Conservation (phyloP, 1,139 yeast species). For the Yamadazyma diospyri region DNA sequence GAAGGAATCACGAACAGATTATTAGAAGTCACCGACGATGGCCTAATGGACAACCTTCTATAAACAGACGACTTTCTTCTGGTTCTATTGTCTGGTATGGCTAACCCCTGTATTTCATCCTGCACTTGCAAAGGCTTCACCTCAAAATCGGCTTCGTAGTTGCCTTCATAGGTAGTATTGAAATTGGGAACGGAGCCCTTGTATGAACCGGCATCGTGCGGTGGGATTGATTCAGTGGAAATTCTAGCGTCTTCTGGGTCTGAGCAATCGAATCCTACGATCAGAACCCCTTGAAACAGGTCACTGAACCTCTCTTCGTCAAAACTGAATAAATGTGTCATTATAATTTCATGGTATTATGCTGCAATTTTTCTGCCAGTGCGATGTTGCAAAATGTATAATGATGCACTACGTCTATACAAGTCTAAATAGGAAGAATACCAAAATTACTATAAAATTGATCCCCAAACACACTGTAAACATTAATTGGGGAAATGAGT, state of each 20-base stretch:
- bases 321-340: slow-evolving; percentile 18
- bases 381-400: slow-evolving; percentile 2
- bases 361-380: neutral
- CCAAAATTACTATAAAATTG: slow-evolving; percentile 4
- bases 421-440: slow-evolving; percentile 1
- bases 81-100: slow-evolving; percentile 3
- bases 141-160: slow-evolving; percentile 8
- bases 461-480: slow-evolving; percentile 7
- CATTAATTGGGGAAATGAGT: slow-evolving; percentile 7
- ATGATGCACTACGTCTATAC: neutral
- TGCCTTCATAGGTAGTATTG: no score
- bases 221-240: no score
- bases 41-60: slow-evolving; percentile 21
- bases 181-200: no score
- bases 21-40: slow-evolving; percentile 17
- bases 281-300: neutral
- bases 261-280: no score
- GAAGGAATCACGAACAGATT: slow-evolving; percentile 19
- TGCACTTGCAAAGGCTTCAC: slow-evolving; percentile 5
- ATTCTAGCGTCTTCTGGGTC: no score
- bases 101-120: slow-evolving; percentile 1
- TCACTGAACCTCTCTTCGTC: slow-evolving; percentile 18
- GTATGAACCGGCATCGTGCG: no score
- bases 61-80: slow-evolving; percentile 24
- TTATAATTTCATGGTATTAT: neutral